Evolutionary conservation across 2,329 filamentous ascomycete species (phyloP), one percentile per base, ranked within the genome.

Genomic region (Onygena corvina): DNA sequence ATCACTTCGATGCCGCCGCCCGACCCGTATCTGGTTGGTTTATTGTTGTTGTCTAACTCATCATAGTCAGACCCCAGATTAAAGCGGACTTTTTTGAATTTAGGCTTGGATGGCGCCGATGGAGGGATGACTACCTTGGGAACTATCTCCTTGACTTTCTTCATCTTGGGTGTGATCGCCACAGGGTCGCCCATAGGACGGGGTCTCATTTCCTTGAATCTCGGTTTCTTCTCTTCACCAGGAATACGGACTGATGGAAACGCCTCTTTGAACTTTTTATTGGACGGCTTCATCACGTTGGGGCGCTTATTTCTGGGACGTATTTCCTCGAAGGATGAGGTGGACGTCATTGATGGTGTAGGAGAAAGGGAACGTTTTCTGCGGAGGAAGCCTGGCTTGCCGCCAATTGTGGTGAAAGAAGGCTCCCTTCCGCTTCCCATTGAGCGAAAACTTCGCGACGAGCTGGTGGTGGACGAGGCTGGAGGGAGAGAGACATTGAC

Each of bases 351-450:
- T 12, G 38, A 42, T 14, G 38, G 38, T 1, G 38, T 42, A 8
- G 38, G 38, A 14, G 38, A 42, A 42, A 23, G 38, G 12, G 38
- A 20, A 7, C 38, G 38, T 42, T 42, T 42, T 23, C 38, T 42
- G 38, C 38, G 38, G 4, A 42, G 12, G 11, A 14, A n/a, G 9
- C 2, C 7, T 27, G 4, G 21, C 6, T 25, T 42, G 20, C 6
- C 23, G 2, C 27, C 6, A 6, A n/a, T 14, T n/a, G 14, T 12
- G 38, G 20, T 2, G 16, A 27, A 6, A 4, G 35, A 9, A 23
- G 35, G 21, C 8, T 14, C 20, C 5, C 12, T 11, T 27, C 27
- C 38, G 18, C 21, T 25, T 27, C 12, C 38, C 11, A 11, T 16
- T 2, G 11, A 3, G 12, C 21, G 38, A 25, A 12, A 31, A 12